A percentile compares a stretch with the other conserved stretches of the same genome.
These are phyloP conservation scores for Gossypium stocksii DNA, from an alignment of 345 rosid species.

Conservation along the genomic window DNA sequence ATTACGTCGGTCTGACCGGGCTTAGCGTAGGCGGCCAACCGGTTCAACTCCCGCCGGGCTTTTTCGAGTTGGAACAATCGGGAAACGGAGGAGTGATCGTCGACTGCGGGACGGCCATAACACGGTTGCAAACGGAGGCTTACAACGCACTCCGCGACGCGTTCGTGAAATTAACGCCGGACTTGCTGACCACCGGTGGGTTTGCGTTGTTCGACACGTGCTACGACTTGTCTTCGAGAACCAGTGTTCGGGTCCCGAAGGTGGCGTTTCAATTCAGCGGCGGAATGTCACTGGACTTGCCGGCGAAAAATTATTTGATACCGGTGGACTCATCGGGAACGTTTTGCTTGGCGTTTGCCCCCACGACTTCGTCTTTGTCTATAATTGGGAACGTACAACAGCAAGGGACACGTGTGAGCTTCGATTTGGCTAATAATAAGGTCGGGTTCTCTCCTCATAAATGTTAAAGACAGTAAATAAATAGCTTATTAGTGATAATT, in stretches of 20 bases:
- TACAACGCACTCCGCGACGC: conserved; percentile 74
- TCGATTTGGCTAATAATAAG: conserved; percentile 54
- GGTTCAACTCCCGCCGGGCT: conserved; percentile 50
- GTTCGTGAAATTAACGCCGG: conserved; percentile 37
- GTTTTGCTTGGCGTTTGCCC: conserved; percentile 90
- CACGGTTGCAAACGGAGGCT: conserved; percentile 72
- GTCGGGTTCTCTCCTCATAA: conserved; percentile 60
- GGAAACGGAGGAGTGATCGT: conserved; percentile 80
- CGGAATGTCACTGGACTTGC: conserved; percentile 45
- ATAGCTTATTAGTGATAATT: background rate
- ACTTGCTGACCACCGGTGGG: conserved; percentile 36
- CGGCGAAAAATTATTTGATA: conserved; percentile 73
- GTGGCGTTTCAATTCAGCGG: conserved; percentile 62
- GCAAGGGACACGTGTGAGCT: conserved; percentile 84
- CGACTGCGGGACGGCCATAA: conserved; percentile 88
- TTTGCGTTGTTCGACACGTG: conserved; percentile 88
- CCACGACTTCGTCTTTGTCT: conserved; percentile 70
- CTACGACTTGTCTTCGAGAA: conserved; percentile 61
- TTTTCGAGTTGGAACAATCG: conserved; percentile 58
- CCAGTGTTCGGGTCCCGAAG: conserved; percentile 63
- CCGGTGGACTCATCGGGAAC: conserved; percentile 69
- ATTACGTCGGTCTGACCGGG: conserved; percentile 71
- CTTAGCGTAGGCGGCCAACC: conserved; percentile 73
- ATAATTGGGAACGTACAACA: conserved; percentile 95
- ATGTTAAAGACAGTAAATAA: conserved; percentile 35